Percentiles rank a stretch among this genome's conserved stretches.
Conservation (phyloP, 164 flowering plant species). For the Stephania yunnanensis region DNA sequence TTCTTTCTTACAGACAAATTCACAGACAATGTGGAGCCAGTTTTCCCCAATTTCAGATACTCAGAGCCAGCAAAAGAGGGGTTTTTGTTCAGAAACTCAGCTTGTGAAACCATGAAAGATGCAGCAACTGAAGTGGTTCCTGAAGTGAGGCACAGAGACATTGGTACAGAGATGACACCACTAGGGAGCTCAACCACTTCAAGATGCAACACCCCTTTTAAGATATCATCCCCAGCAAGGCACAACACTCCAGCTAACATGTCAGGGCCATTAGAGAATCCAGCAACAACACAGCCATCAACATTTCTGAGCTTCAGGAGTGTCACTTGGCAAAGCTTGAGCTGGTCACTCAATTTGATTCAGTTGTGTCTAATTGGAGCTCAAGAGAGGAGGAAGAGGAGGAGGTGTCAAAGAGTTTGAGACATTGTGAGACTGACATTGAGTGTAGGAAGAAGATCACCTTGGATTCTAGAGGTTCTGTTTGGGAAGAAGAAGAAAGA, state of each 20-base stretch:
- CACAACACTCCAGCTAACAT: conserved; percentile 76
- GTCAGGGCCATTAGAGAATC: conserved; percentile 52
- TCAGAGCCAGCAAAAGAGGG: conserved; percentile 67
- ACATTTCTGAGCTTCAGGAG: conserved; percentile 56
- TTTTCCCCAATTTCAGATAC: conserved; percentile 37
- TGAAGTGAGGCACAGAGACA: conserved; percentile 51
- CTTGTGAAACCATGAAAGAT: conserved; percentile 41
- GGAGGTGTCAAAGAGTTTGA: conserved; percentile 70
- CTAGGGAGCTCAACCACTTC: conserved; percentile 68
- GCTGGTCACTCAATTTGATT: conserved; percentile 53
- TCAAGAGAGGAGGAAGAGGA: conserved; percentile 91
- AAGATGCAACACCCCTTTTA: conserved; percentile 66
- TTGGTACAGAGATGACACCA: conserved; percentile 94
- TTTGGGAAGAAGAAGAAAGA: conserved; percentile 74
- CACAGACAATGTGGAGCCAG: conserved; percentile 51
- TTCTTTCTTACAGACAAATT: conserved; percentile 68
- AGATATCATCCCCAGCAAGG: conserved; percentile 69
- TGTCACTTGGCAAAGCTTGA: conserved; percentile 70
- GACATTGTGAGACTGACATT: conserved; percentile 51
- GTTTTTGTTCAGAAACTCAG: conserved; percentile 50
- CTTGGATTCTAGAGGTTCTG: conserved; percentile 42
- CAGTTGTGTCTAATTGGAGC: conserved; percentile 66
- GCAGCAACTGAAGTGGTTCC: conserved; percentile 38
- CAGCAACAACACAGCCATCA: conserved; percentile 22
- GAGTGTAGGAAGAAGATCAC: conserved; percentile 25